Evolutionary conservation across 257 asterid species (phyloP).

Genomic region (Leonotis leonurus): DNA sequence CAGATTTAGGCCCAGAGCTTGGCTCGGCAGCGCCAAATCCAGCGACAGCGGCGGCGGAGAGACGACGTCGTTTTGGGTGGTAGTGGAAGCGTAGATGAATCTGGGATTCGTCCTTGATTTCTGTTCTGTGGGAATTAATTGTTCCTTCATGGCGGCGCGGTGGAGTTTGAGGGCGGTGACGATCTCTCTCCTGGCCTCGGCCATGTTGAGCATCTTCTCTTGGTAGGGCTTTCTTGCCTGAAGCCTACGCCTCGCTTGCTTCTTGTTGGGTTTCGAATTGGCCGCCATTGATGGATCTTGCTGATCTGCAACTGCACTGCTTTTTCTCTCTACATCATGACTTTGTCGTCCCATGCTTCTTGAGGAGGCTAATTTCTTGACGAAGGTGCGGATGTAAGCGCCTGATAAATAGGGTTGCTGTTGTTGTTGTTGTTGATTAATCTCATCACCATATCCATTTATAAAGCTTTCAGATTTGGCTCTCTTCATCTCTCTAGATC

Average conservation of each 20-base stretch:
- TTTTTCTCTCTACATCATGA: conserved; percentile 17
- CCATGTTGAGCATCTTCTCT: conserved; percentile 85
- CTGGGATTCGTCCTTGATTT: conserved; percentile 54
- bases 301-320: too few species aligned
- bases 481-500: conserved; percentile 1
- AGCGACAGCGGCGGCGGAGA: conserved; percentile 27
- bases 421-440: too few species aligned
- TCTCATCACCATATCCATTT: conserved; percentile 23
- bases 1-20: conserved; percentile 76
- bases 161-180: conserved; percentile 87
- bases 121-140: background rate
- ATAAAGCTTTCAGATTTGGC: conserved; percentile 33
- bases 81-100: conserved; percentile 44
- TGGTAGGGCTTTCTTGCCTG: conserved; percentile 81
- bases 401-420: conserved; percentile 71
- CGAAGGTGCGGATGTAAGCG: conserved; percentile 81
- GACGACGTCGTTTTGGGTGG: too few species aligned
- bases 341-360: conserved; percentile 16
- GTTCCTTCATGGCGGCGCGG: conserved; percentile 63
- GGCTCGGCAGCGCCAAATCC: conserved; percentile 64
- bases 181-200: conserved; percentile 89
- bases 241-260: conserved; percentile 75
- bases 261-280: conserved; percentile 28
- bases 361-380: conserved; percentile 52
- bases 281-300: too few species aligned